Base-by-base conservation (phyloP, 2,329 filamentous ascomycete species). In the Pseudocercospora musae region DNA sequence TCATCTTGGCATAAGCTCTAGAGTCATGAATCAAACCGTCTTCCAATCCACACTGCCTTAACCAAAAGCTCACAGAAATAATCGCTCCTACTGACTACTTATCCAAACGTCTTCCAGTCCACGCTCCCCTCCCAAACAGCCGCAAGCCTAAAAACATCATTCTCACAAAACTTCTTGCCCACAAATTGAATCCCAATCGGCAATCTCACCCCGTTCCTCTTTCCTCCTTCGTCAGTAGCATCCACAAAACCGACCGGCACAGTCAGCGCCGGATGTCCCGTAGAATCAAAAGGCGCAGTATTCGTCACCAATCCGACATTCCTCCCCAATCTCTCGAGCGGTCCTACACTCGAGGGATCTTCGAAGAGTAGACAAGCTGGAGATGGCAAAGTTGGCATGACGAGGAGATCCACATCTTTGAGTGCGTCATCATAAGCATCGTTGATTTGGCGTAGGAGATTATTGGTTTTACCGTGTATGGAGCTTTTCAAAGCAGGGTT, bases 181-280 rank as follows among this genome's bases (percentile, higher is more conserved):
- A 75, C 69, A 44, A 75, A 63, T 66, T 75, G 71, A 68, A 76
- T 67, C 2, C 69, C 71, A 1, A 70, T 66, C n/a, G 73, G 71
- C 44, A 75, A 54, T 61, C 63, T 72, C 0, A 72, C 66, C 27
- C 25, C 59, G 25, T 62, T 54, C 1, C 7, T 18, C 23, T 50
- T 23, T 23, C 48, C 48, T 29, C 29, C 10, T 23, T 69, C 62
- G 5, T 68, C 67, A 9, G 55, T 42, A 11, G 63, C 62, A 11
- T 62, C 60, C 7, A 66, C 62, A 40, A 65, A 69, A 1, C 71
- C 70, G 1, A 68, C 78, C 72, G 80, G 81, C 46, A 83, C 77
- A 21, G 73, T 76, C 63, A 83, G 66, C 0, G 76, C 80, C 1
- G 80, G 80, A 70, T 83, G 80, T 0, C 80, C 80, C 0, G 79